Percentiles rank a stretch among this genome's conserved stretches.
phyloP scores from a whole-genome alignment of 1,284 basidiomycete species.

The Meira nashicola region DNA sequence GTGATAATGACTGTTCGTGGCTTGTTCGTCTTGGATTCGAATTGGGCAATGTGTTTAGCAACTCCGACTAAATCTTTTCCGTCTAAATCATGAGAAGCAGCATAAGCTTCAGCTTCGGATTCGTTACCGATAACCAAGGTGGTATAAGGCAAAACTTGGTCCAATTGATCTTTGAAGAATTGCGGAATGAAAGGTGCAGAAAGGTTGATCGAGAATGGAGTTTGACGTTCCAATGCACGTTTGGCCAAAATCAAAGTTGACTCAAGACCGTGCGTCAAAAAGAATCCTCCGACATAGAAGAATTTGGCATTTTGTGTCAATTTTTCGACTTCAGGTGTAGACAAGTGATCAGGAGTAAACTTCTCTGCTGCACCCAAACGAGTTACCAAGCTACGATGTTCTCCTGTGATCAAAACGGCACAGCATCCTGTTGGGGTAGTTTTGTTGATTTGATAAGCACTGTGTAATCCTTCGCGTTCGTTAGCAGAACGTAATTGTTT shows the following conservation, averaged over 20 bases:
- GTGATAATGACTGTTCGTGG: constrained; percentile 82
- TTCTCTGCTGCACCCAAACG: constrained; percentile 83
- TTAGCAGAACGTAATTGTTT: constrained; percentile 88
- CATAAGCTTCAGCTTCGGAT: constrained; percentile 84
- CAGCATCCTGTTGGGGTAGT: constrained; percentile 92
- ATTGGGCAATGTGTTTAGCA: constrained; percentile 49
- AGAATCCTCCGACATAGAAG: constrained; percentile 95
- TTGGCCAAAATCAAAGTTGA: constrained; percentile 72
- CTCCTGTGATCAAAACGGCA: constrained; percentile 89
- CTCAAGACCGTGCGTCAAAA: constrained; percentile 86
- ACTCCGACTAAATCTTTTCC: constrained; percentile 43
- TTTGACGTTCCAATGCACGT: constrained; percentile 70
- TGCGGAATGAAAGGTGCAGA: constrained; percentile 96
- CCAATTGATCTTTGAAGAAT: constrained; percentile 69
- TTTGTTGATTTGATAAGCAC: constrained; percentile 82
- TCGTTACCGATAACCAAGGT: constrained; percentile 68
- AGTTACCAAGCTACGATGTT: constrained; percentile 89
- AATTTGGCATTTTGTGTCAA: constrained; percentile 75
- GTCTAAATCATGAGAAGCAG: constrained; percentile 57
- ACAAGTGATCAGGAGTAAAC: constrained; percentile 75
- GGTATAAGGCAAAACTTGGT: constrained; percentile 45
- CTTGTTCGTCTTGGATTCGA: constrained; percentile 22
- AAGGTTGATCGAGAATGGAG: constrained; percentile 71
- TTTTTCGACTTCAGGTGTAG: constrained; percentile 70
- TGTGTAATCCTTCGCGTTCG: constrained; percentile 80